Base-by-base conservation (phyloP, 2,329 filamentous ascomycete species). In the Paecilomyces fulvus region DNA sequence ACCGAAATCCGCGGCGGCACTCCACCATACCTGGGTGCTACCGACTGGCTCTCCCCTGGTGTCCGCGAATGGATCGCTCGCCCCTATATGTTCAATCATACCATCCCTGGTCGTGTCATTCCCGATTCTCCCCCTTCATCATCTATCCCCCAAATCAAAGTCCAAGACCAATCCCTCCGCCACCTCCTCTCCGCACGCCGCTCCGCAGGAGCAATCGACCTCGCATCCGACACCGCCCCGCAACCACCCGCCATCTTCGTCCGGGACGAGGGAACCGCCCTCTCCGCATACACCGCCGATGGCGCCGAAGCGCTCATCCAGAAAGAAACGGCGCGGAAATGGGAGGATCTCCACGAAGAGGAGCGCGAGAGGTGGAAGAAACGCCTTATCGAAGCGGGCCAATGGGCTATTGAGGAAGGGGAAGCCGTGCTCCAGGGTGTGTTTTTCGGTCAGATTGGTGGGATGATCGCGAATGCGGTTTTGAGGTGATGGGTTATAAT, bases 391-490 rank as follows among this genome's bases (percentile, higher is more conserved):
- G 79, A 85, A 55, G 85, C 88, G 0, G 90, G 90, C 0, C 83
- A 90, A 61, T 95, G 89, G 90, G 82, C 83, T n/a, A 84, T 86
- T 67, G 79, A 83, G 37, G 88, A 92, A 78, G 88, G 89, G 2
- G 89, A 92, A 75, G 80, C 78, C 9, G 82, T 94, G 30, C 81
- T 95, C 63, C 84, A 86, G 72, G 88, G 89, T 2, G 82, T 95
- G 30, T 75, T 95, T 60, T 95, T 95, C 73, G 83, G 85, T 20
- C 82, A 90, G 72, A 77, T 89, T 61, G 87, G 82, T 1, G 86
- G 82, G 37, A 43, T 43, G 1, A 74, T 79, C 53, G 82, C 88
- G 14, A 81, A 83, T 56, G 55, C 49, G 49, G 56, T 56, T 52
- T 49, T 53, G 21, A 53, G 50, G 8, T 23, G 25, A 49, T 30